A percentile compares a stretch with the other conserved stretches of the same genome.
Evolutionary conservation across 2,329 filamentous ascomycete species (phyloP).

Genomic region (Cladorrhinum sp.): DNA sequence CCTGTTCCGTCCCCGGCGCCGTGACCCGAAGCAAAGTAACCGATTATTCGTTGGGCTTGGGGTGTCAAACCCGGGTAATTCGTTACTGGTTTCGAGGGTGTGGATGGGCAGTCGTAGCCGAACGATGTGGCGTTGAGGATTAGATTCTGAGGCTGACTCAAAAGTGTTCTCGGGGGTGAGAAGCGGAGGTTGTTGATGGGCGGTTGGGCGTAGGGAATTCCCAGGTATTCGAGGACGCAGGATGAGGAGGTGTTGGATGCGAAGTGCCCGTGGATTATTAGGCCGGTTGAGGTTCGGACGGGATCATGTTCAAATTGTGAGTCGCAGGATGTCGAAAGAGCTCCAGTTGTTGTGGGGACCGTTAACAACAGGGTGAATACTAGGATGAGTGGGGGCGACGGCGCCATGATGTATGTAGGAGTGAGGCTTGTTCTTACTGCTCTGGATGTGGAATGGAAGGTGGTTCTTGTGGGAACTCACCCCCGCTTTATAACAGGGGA

Average conservation of each 20-base stretch:
- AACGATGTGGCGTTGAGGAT: slow-evolving; percentile 24
- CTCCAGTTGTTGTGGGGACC: background rate
- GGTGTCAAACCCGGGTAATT: slow-evolving; percentile 28
- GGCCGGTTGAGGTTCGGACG: slow-evolving; percentile 34
- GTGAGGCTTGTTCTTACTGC: no score
- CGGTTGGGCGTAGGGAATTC: slow-evolving; percentile 31
- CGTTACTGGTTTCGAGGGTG: slow-evolving; percentile 19
- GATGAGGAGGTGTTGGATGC: slow-evolving; percentile 29
- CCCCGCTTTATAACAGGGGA: no score
- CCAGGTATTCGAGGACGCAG: slow-evolving; percentile 35
- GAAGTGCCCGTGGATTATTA: slow-evolving; percentile 34
- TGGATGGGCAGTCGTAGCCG: slow-evolving; percentile 26
- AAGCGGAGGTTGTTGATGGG: slow-evolving; percentile 28
- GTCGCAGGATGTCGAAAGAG: background rate
- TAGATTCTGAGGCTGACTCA: no score
- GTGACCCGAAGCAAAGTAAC: slow-evolving; percentile 32
- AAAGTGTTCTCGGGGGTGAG: slow-evolving; percentile 26
- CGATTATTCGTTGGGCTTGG: slow-evolving; percentile 29
- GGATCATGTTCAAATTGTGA: slow-evolving; percentile 11
- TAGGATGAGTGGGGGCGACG: background rate
- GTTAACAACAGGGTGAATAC: background rate
- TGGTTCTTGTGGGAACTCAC: no score
- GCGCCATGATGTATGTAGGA: no score
- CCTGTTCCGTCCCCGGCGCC: no score
- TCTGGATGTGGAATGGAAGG: no score